Conservation (phyloP, 2,329 filamentous ascomycete genomes). For the Paecilomyces dactylethromorphus region DNA sequence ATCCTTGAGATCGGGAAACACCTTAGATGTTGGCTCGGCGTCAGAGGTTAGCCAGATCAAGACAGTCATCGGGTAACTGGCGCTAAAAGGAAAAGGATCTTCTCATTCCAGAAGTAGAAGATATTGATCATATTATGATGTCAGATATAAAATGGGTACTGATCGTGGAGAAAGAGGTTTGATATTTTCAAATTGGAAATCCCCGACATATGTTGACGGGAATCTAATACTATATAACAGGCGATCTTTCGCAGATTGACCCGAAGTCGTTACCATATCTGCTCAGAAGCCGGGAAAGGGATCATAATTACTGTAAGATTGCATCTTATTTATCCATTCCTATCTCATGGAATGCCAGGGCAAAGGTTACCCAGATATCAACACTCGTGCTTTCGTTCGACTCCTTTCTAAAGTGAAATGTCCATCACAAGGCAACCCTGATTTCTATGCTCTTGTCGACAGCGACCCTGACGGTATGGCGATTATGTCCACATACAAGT, state of each 20-base stretch:
- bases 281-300: slow-evolving; percentile 36
- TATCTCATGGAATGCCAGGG: slow-evolving; percentile 35
- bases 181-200: slow-evolving; percentile 2
- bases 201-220: not conserved
- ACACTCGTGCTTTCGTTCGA: slow-evolving; percentile 49
- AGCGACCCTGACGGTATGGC: slow-evolving; percentile 57
- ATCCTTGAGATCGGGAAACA: slow-evolving; percentile 11
- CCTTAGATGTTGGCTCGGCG: slow-evolving; percentile 33
- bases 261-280: slow-evolving; percentile 40
- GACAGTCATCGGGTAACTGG: slow-evolving; percentile 9
- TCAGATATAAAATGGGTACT: slow-evolving; percentile 50
- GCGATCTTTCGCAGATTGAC: slow-evolving; percentile 55
- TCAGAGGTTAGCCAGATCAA: slow-evolving; percentile 29
- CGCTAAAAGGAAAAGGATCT: slow-evolving; percentile 35
- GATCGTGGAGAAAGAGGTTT: slow-evolving; percentile 58
- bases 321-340: not conserved
- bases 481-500: slow-evolving; percentile 58
- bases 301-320: slow-evolving; percentile 50
- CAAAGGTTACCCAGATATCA: slow-evolving; percentile 60
- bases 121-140: slow-evolving; percentile 41
- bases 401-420: slow-evolving; percentile 31
- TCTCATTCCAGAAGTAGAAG: slow-evolving; percentile 45
- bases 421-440: slow-evolving; percentile 19
- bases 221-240: slow-evolving; percentile 23
- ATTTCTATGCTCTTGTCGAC: slow-evolving; percentile 52